Base-by-base conservation (phyloP, 352 stramenopile species). In the Globisporangium apiculatum region DNA sequence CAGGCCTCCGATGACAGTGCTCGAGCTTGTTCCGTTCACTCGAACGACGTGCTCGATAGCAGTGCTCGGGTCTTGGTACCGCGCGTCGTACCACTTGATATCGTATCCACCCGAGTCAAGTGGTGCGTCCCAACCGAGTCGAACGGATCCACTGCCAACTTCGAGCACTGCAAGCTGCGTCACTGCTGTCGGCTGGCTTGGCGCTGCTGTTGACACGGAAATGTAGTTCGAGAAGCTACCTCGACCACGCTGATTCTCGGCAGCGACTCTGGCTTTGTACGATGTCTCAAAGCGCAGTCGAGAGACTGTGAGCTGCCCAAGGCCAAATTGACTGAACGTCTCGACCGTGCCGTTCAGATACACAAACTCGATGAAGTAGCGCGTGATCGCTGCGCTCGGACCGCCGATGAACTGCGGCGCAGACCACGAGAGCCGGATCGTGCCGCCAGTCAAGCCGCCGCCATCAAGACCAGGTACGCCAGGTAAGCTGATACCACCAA, bases 401-500 rank as follows among this genome's bases (percentile, higher is more conserved):
- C 65, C 69, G 9, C 76, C 76, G 4, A 65, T 3, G 35, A 73
- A 86, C 0, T 4, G 9, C 9, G 64, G 70, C 12, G 48, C 36
- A 3, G 54, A n/a, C 49, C 74, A 68, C 14, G 46, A 7, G 14
- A 77, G 55, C 12, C 47, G 24, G 8, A 84, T 67, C 5, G 58
- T 71, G 17, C 73, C 73, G 14, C 76, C 73, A 35, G 60, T 73
- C 0, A 52, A 41, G 7, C 36, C 46, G 14, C 46, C 41, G 36
- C 48, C 18, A 0, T 8, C 14, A 1, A 73, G 12, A 31, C 35
- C 10, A 10, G 72, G 68, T 10, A 40, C 57, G n/a, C 66, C 72
- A 37, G 76, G 64, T 10, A 70, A 38, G 55, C 76, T 77, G n/a
- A 75, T 40, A 35, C 79, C 70, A 4, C 74, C 72, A 58, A 70